A percentile compares a stretch with the other conserved stretches of the same genome.
phyloP scores from a whole-genome alignment of 2,329 filamentous ascomycete species.

The Myriosclerotinia scirpicola region DNA sequence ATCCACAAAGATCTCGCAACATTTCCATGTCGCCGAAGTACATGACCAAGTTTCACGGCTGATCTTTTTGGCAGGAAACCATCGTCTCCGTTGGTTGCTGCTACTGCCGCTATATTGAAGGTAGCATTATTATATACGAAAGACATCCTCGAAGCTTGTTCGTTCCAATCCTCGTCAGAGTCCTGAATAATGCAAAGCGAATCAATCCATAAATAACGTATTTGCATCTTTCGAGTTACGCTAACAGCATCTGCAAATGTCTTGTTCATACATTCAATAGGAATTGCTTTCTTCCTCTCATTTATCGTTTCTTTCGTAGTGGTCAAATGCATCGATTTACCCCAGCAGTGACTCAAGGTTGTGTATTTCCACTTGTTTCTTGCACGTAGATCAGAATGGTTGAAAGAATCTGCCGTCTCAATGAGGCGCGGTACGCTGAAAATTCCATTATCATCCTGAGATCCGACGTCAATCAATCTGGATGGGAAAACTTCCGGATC shows the following conservation, averaged over 20 bases:
- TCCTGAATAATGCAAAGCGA: slow-evolving; percentile 4
- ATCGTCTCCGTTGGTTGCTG: background rate
- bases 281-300: background rate
- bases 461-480: background rate
- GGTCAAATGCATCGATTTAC: background rate
- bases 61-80: background rate
- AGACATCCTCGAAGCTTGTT: background rate
- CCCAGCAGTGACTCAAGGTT: slow-evolving; percentile 5
- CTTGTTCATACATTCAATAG: background rate
- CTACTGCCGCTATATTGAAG: slow-evolving; percentile 1
- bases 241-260: background rate
- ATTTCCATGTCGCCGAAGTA: background rate
- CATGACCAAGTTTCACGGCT: background rate
- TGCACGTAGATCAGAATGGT: too few species aligned
- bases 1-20: slow-evolving; percentile 4
- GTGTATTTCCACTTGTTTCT: background rate
- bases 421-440: background rate
- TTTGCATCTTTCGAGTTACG: background rate
- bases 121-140: background rate
- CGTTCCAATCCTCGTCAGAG: slow-evolving; percentile 2
- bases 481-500: background rate
- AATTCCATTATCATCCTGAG: background rate
- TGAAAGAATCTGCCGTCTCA: background rate
- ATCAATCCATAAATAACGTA: slow-evolving; percentile 11
- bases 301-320: background rate